Evolutionary conservation across 768 basidiomycete species (phyloP).

Genomic region (Thelephora aurantiotincta): DNA sequence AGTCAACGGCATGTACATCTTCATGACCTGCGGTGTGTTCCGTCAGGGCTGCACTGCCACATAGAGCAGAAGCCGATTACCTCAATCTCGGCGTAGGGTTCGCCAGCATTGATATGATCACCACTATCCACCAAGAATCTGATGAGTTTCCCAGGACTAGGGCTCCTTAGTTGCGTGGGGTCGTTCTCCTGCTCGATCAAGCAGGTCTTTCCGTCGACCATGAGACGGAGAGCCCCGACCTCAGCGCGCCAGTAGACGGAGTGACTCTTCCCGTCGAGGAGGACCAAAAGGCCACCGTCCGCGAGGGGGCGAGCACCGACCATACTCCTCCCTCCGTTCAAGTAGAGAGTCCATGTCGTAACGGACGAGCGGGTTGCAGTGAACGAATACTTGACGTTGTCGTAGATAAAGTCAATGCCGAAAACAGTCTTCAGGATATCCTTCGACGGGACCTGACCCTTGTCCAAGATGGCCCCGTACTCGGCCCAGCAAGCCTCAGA

Average conservation of each 20-base stretch:
- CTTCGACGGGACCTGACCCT: slow-evolving; percentile 92
- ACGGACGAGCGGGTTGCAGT: slow-evolving; percentile 85
- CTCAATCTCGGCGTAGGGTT: slow-evolving; percentile 97
- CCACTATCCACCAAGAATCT: slow-evolving; percentile 93
- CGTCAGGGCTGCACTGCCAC: slow-evolving; percentile 3
- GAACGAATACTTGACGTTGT: slow-evolving; percentile 89
- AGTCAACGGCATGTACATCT: slow-evolving; percentile 99
- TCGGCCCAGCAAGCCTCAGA: slow-evolving; percentile 83
- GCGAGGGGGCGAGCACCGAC: slow-evolving; percentile 88
- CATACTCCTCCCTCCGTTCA: slow-evolving; percentile 88
- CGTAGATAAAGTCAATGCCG: slow-evolving; percentile 94
- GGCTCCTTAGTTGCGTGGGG: slow-evolving; percentile 91
- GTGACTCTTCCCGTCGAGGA: slow-evolving; percentile 89
- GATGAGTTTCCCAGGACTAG: slow-evolving; percentile 92
- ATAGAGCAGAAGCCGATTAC: slow-evolving; percentile 24
- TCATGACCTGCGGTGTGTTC: slow-evolving; percentile 57
- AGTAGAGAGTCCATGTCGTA: slow-evolving; percentile 85
- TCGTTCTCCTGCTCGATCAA: slow-evolving; percentile 99
- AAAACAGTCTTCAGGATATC: slow-evolving; percentile 96
- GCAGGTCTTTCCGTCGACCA: slow-evolving; percentile 96
- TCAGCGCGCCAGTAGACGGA: slow-evolving; percentile 98
- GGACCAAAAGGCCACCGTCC: slow-evolving; percentile 86
- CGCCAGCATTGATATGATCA: slow-evolving; percentile 92
- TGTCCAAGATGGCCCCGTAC: slow-evolving; percentile 92
- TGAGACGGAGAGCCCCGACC: slow-evolving; percentile 82